Evolutionary conservation across 2,329 filamentous ascomycete species (phyloP), one percentile per base, ranked within the genome.

Genomic region (Calonectria hawksworthii): DNA sequence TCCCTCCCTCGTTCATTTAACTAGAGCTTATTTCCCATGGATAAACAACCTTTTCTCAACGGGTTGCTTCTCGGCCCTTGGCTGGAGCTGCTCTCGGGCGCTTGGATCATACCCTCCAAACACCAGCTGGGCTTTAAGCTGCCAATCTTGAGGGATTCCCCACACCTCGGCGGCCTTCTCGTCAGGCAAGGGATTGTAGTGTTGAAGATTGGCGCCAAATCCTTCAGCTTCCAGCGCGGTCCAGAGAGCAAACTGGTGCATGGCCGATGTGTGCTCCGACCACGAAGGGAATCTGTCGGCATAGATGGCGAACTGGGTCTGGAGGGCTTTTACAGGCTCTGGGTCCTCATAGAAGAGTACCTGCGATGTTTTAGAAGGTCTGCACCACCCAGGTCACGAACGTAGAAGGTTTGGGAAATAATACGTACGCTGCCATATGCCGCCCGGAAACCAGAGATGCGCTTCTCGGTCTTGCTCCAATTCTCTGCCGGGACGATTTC

Each of bases 181-280:
- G 82, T 93, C 90, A 68, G 93, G 89, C 59, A 94, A 82, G 4
- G 92, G 92, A 85, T 92, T 93, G 86, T 94, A 94, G 83, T 94
- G 93, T 85, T 94, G 93, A 51, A 94, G 85, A 84, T 92, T 94
- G 74, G 89, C 90, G 68, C 92, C 92, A 64, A 94, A 88, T 21
- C 93, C 92, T 76, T 93, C 91, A 30, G 89, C 86, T 80, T 93
- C 91, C 26, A 94, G 87, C 2, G 89, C 91, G 2, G 90, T 89
- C 92, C 93, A 94, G 50, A 93, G 83, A 75, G 88, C 87, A 82
- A 88, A 92, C 83, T 94, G 92, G 82, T 92, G 89, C 90, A 94
- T 94, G 79, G 90, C 93, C 80, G 89, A 89, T 70, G 91, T 90
- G 81, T 94, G 92, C 77, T 92, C 89, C 68, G 88, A 88, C 92